A percentile compares a stretch with the other conserved stretches of the same genome.
phyloP scores from a whole-genome alignment of 768 basidiomycete genomes.

The Amyloporia xantha region DNA sequence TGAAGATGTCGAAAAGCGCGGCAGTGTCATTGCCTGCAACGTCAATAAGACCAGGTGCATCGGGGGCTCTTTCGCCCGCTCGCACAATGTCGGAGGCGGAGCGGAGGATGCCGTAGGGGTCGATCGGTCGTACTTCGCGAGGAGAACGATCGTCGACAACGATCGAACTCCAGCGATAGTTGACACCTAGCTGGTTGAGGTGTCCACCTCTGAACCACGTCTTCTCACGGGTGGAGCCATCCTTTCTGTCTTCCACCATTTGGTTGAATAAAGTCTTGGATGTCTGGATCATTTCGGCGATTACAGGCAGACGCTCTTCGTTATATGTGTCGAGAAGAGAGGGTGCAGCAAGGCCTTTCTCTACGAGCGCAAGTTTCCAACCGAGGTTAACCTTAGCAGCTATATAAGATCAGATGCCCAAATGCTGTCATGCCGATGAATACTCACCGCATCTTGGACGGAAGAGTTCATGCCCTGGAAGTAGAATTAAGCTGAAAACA shows the following conservation, averaged over 20 bases:
- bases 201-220: not conserved
- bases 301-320: slow-evolving; percentile 25
- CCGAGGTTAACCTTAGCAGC: slow-evolving; percentile 20
- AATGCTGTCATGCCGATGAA: not conserved
- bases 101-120: slow-evolving; percentile 11
- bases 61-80: slow-evolving; percentile 45
- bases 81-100: slow-evolving; percentile 15
- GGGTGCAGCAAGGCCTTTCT: slow-evolving; percentile 18
- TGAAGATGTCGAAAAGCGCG: slow-evolving; percentile 23
- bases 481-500: slow-evolving; percentile 26
- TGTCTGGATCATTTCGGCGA: slow-evolving; percentile 22
- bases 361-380: slow-evolving; percentile 26
- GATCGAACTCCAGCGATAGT: slow-evolving; percentile 45
- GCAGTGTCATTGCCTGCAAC: slow-evolving; percentile 1
- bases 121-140: not conserved
- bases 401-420: not conserved
- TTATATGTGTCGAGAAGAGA: slow-evolving; percentile 18
- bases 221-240: not conserved
- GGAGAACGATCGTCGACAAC: slow-evolving; percentile 32
- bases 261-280: slow-evolving; percentile 10
- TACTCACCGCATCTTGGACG: slow-evolving; percentile 22
- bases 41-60: slow-evolving; percentile 28
- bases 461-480: slow-evolving; percentile 23
- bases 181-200: slow-evolving; percentile 42
- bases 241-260: not conserved